A percentile compares a stretch with the other conserved stretches of the same genome.
Evolutionary conservation across 116 monocot species (phyloP).

Genomic region (Papilionanthe hybrid): DNA sequence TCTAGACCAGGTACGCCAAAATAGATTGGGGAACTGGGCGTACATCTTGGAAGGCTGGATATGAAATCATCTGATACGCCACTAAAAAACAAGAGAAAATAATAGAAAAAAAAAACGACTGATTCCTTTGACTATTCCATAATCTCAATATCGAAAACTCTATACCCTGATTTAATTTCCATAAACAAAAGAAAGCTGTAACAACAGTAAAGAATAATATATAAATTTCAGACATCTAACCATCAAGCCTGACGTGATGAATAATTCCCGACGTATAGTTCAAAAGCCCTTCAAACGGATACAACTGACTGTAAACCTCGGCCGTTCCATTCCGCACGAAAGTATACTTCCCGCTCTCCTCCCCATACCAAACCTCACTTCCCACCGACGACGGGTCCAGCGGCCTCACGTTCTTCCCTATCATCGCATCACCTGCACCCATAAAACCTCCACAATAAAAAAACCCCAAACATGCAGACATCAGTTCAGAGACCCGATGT

Average conservation of each 20-base stretch:
- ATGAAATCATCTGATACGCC: too few relatives aligned
- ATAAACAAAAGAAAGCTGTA: too few relatives aligned
- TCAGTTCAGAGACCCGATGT: neutral
- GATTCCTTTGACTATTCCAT: too few relatives aligned
- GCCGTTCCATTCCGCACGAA: conserved; percentile 33
- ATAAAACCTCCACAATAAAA: neutral
- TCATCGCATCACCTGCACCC: conserved; percentile 56
- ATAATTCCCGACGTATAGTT: conserved; percentile 82
- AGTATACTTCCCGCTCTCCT: conserved; percentile 41
- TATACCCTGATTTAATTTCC: too few relatives aligned
- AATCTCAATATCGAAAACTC: too few relatives aligned
- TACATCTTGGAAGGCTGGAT: too few relatives aligned
- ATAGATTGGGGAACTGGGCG: too few relatives aligned
- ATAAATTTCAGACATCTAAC: conserved; percentile 9
- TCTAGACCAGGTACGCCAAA: too few relatives aligned
- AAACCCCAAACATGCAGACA: neutral
- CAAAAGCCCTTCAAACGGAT: conserved; percentile 57
- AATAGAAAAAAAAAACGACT: too few relatives aligned
- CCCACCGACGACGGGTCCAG: conserved; percentile 38
- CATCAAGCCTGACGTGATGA: conserved; percentile 59
- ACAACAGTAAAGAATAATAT: too few relatives aligned
- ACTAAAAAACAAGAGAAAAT: too few relatives aligned
- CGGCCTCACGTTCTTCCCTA: conserved; percentile 47
- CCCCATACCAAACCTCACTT: conserved; percentile 86
- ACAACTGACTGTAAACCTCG: conserved; percentile 64